phyloP scores from a whole-genome alignment of 345 rosid genomes.

The Mangifera indica region DNA sequence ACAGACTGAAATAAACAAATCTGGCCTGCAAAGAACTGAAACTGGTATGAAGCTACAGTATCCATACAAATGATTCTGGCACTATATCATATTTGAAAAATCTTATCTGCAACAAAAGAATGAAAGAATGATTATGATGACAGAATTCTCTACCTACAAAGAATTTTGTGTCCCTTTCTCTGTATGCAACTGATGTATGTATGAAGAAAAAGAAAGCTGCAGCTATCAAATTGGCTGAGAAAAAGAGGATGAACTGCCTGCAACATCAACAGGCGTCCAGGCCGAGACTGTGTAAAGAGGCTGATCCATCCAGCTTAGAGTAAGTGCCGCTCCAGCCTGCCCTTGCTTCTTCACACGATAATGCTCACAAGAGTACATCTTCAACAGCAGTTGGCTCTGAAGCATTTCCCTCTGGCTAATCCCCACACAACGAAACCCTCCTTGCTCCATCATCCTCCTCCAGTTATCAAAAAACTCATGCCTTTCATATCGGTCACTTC shows the following conservation, averaged over 20 bases:
- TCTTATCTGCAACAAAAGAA: slow-evolving; percentile 58
- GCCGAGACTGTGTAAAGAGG: slow-evolving; percentile 86
- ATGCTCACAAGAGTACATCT: slow-evolving; percentile 61
- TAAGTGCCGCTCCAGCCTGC: slow-evolving; percentile 49
- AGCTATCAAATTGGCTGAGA: slow-evolving; percentile 49
- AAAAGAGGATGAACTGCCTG: slow-evolving; percentile 65
- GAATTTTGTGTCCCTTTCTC: slow-evolving; percentile 36
- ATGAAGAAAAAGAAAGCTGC: slow-evolving; percentile 32
- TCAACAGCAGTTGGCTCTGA: slow-evolving; percentile 84
- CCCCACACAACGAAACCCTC: slow-evolving; percentile 62
- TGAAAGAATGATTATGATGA: slow-evolving; percentile 52
- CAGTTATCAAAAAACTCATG: slow-evolving; percentile 66
- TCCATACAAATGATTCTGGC: slow-evolving; percentile 26
- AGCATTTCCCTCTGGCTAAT: slow-evolving; percentile 67
- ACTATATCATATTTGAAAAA: slow-evolving; percentile 18
- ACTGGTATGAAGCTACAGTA: slow-evolving; percentile 24
- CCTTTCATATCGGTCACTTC: slow-evolving; percentile 79
- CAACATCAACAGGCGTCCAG: slow-evolving; percentile 61
- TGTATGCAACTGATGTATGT: slow-evolving; percentile 30
- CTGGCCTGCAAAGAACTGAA: slow-evolving; percentile 27
- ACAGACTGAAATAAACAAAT: slow-evolving; percentile 23
- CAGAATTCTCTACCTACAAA: slow-evolving; percentile 52
- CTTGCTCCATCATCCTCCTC: slow-evolving; percentile 79
- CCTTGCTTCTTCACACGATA: slow-evolving; percentile 47
- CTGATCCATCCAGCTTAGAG: slow-evolving; percentile 79